Conservation (phyloP, 2,329 filamentous ascomycete species). For the Colletotrichum tanaceti region DNA sequence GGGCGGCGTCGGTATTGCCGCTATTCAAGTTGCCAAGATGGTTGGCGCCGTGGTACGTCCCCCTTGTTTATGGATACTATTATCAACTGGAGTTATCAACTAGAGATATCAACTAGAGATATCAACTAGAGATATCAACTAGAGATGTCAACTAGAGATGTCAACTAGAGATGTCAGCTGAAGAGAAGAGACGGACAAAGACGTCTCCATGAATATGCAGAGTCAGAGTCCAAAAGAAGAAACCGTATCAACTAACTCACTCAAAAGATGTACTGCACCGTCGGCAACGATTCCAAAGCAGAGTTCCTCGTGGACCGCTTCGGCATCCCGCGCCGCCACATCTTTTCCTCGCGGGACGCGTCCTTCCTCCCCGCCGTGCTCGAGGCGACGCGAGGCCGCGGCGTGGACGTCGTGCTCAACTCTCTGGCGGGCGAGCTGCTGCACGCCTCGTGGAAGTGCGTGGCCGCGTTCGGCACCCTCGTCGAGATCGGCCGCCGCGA, state of each 20-base stretch:
- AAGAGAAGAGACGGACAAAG: no score
- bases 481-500: constrained; percentile 60
- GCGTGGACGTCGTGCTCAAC: constrained; percentile 55
- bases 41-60: constrained; percentile 43
- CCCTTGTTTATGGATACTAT: no score
- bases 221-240: no score
- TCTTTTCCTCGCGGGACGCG: constrained; percentile 26
- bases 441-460: constrained; percentile 56
- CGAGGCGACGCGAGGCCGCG: constrained; percentile 25
- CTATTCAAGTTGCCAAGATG: constrained; percentile 22
- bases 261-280: constrained; percentile 29
- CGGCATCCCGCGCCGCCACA: background rate
- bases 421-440: constrained; percentile 56
- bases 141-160: no score
- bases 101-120: no score
- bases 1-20: constrained; percentile 26
- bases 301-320: constrained; percentile 12
- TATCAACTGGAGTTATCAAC: constrained; percentile 26
- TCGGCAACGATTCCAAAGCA: constrained; percentile 5
- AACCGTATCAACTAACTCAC: no score
- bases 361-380: constrained; percentile 2
- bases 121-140: no score
- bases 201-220: constrained; percentile 43
- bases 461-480: constrained; percentile 58
- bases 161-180: no score